Conservation (phyloP, 495 filamentous ascomycete genomes). For the Penicillium egyptiacum region DNA sequence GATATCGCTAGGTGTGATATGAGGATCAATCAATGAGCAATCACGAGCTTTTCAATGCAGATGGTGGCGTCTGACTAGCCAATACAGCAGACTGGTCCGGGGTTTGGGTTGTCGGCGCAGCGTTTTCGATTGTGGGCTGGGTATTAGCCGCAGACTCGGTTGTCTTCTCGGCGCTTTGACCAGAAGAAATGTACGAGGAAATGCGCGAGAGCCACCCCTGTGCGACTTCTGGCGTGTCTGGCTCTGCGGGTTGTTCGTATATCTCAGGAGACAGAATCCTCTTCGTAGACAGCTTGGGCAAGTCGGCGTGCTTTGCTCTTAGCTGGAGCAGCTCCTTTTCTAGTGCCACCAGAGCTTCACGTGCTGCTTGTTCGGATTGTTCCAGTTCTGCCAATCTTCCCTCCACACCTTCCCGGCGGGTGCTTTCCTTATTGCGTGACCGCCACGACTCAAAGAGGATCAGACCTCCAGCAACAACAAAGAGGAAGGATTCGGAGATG, state of each 20-base stretch:
- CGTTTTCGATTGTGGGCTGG: neutral
- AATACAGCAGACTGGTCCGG: neutral
- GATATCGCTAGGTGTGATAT: neutral
- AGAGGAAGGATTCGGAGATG: conserved; percentile 85
- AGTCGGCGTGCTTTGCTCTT: conserved; percentile 44
- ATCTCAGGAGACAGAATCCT: conserved; percentile 48
- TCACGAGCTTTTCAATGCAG: neutral
- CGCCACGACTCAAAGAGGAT: conserved; percentile 81
- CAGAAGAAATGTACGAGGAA: conserved; percentile 35
- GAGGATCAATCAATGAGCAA: neutral
- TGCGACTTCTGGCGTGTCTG: conserved; percentile 25
- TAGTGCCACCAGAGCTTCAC: conserved; percentile 59
- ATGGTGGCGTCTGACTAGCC: neutral
- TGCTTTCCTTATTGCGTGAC: conserved; percentile 73
- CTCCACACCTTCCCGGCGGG: conserved; percentile 71
- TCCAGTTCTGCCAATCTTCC: conserved; percentile 66
- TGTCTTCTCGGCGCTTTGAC: conserved; percentile 7
- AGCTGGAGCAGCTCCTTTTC: conserved; percentile 67
- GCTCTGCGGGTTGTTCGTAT: conserved; percentile 44
- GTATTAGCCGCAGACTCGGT: neutral
- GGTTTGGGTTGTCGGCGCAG: neutral
- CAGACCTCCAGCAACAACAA: conserved; percentile 72
- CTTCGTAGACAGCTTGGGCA: conserved; percentile 23
- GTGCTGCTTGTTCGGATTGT: conserved; percentile 57
- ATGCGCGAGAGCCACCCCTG: conserved; percentile 37